Conservation (phyloP, 2,329 filamentous ascomycete species). For the Aspergillus luchuensis region DNA sequence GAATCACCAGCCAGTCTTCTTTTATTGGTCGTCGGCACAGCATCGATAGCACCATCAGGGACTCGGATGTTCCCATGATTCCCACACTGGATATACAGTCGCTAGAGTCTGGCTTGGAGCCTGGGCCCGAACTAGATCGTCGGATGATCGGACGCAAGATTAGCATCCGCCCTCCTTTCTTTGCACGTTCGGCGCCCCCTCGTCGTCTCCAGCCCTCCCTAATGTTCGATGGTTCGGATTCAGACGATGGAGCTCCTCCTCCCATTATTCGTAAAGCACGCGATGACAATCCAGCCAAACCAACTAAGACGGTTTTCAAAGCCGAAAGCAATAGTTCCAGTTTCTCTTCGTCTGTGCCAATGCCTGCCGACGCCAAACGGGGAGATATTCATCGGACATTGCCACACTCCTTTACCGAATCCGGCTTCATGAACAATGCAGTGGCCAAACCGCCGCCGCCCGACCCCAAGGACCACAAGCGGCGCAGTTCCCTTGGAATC, state of each 20-base stretch:
- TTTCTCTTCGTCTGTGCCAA: slow-evolving; percentile 21
- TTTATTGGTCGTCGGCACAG: slow-evolving; percentile 32
- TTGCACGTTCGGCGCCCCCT: slow-evolving; percentile 31
- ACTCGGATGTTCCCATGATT: slow-evolving; percentile 29
- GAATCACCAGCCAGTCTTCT: slow-evolving; percentile 27
- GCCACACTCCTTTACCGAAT: slow-evolving; percentile 34
- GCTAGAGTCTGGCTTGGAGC: slow-evolving; percentile 23
- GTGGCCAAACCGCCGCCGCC: slow-evolving; percentile 30
- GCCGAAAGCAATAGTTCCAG: slow-evolving; percentile 19
- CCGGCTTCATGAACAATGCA: slow-evolving; percentile 20
- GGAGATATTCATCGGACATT: slow-evolving; percentile 18
- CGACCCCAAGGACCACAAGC: slow-evolving; percentile 36
- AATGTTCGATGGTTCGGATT: slow-evolving; percentile 28
- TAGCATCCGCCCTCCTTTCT: slow-evolving; percentile 41
- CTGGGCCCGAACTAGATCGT: slow-evolving; percentile 24
- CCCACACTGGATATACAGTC: slow-evolving; percentile 32
- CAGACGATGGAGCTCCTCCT: slow-evolving; percentile 37
- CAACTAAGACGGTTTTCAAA: slow-evolving; percentile 12
- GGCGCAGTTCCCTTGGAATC: slow-evolving; percentile 41
- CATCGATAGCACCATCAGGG: slow-evolving; percentile 28
- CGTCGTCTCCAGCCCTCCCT: slow-evolving; percentile 32
- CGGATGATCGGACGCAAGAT: slow-evolving; percentile 31
- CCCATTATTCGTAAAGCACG: slow-evolving; percentile 37
- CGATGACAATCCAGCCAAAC: slow-evolving; percentile 18
- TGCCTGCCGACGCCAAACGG: slow-evolving; percentile 15